Evolutionary conservation across 2,329 filamentous ascomycete genomes (phyloP).

Genomic region (Aspergillus jensenii): DNA sequence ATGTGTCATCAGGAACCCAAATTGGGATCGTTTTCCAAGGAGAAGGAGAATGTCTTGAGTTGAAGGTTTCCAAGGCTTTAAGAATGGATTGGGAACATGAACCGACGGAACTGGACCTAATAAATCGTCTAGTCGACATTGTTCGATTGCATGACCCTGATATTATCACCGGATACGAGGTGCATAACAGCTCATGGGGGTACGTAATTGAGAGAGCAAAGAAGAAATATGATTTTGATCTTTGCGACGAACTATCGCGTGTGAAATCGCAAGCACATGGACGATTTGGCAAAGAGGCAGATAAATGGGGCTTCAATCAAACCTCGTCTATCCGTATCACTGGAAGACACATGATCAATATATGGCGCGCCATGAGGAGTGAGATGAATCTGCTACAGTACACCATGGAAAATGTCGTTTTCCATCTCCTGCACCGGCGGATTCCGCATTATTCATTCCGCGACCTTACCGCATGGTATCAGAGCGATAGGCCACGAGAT

Average conservation of each 20-base stretch:
- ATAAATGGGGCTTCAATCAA: constrained; percentile 91
- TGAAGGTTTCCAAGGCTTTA: constrained; percentile 63
- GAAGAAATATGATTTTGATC: constrained; percentile 81
- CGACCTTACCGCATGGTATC: constrained; percentile 81
- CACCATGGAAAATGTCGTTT: constrained; percentile 92
- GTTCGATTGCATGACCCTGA: constrained; percentile 85
- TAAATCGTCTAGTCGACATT: constrained; percentile 82
- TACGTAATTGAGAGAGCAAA: constrained; percentile 89
- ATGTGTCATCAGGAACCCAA: constrained; percentile 51
- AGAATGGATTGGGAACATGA: constrained; percentile 70
- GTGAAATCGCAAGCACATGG: constrained; percentile 83
- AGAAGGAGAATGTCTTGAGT: constrained; percentile 58
- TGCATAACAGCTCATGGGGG: constrained; percentile 91
- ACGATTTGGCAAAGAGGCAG: constrained; percentile 79
- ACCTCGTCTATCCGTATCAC: constrained; percentile 92
- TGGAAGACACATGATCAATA: constrained; percentile 92
- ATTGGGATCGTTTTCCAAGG: constrained; percentile 74
- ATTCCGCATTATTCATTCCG: constrained; percentile 84
- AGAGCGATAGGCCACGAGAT: constrained; percentile 65
- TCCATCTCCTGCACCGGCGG: constrained; percentile 81
- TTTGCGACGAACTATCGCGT: constrained; percentile 87
- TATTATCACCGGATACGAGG: constrained; percentile 90
- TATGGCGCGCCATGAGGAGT: constrained; percentile 94
- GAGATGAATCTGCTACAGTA: constrained; percentile 91
- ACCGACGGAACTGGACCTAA: constrained; percentile 75